phyloP scores from a whole-genome alignment of 1,139 yeast species.

The Suhomyces atakaporum region DNA sequence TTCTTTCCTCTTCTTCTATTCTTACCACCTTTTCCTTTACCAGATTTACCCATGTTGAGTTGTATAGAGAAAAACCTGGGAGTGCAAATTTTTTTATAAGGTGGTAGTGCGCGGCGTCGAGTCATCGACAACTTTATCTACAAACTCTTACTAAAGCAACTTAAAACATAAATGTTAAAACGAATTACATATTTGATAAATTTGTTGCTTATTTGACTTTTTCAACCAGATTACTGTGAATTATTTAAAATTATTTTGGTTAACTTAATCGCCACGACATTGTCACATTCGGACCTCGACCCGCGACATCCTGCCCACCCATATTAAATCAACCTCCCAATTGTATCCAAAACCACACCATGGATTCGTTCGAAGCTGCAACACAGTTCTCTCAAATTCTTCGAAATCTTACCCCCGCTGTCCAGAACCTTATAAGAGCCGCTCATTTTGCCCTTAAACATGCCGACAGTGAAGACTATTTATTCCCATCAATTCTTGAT shows the following conservation, averaged over 20 bases:
- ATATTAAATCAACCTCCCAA: not conserved
- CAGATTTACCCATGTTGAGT: conserved; percentile 49
- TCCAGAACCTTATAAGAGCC: conserved; percentile 54
- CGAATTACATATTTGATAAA: too few relatives aligned
- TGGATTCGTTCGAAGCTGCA: conserved; percentile 83
- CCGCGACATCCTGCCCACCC: not conserved
- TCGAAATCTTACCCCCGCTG: conserved; percentile 62
- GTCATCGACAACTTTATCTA: not conserved
- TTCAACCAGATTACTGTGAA: not conserved
- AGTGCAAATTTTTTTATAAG: conserved; percentile 10
- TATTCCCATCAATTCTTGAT: conserved; percentile 70
- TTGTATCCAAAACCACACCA: too few relatives aligned
- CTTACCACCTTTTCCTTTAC: conserved; percentile 67
- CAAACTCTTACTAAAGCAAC: too few relatives aligned
- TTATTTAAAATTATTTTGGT: too few relatives aligned
- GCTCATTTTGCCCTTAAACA: conserved; percentile 62
- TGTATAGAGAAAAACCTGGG: not conserved
- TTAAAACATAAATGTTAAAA: too few relatives aligned
- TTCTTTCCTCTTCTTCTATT: conserved; percentile 99
- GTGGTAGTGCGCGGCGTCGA: not conserved
- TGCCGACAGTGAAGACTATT: conserved; percentile 65
- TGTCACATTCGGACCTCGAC: not conserved
- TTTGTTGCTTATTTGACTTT: too few relatives aligned
- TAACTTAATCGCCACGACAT: too few relatives aligned
- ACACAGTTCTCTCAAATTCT: conserved; percentile 66